A percentile compares a stretch with the other conserved stretches of the same genome.
These are phyloP conservation scores for Colletotrichum camelliae DNA, from an alignment of 2,329 filamentous ascomycete genomes.

Conservation along the genomic window DNA sequence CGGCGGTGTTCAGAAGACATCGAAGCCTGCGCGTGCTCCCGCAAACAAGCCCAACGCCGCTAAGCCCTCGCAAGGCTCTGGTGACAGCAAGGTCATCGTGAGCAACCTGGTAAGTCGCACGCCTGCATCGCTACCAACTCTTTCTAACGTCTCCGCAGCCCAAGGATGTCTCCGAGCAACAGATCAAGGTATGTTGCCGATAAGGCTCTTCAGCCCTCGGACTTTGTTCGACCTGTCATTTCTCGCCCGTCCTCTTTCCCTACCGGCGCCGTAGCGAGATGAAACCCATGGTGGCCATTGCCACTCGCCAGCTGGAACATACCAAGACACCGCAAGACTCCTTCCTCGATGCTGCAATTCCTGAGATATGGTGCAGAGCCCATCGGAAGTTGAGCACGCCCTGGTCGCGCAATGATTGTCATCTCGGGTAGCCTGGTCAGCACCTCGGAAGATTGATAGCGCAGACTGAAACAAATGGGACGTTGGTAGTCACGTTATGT, in stretches of 20 bases:
- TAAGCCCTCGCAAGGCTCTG: slow-evolving; percentile 64
- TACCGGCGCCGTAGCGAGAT: slow-evolving; percentile 27
- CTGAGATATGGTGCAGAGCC: slow-evolving; percentile 33
- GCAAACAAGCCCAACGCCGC: slow-evolving; percentile 67
- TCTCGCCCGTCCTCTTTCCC: slow-evolving; percentile 42
- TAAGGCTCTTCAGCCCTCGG: slow-evolving; percentile 73
- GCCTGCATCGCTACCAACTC: not conserved
- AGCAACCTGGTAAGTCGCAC: slow-evolving; percentile 85
- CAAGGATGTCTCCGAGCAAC: slow-evolving; percentile 92
- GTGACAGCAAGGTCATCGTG: slow-evolving; percentile 96
- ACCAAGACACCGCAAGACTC: slow-evolving; percentile 29
- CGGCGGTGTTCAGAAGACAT: slow-evolving; percentile 85
- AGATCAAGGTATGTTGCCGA: slow-evolving; percentile 99
- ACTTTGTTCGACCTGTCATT: slow-evolving; percentile 70
- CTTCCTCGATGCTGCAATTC: slow-evolving; percentile 31
- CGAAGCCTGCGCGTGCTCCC: slow-evolving; percentile 64
- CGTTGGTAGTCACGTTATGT: slow-evolving; percentile 24
- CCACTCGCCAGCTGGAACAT: slow-evolving; percentile 10
- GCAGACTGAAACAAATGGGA: slow-evolving; percentile 26
- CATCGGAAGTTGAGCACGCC: slow-evolving; percentile 65
- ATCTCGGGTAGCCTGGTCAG: slow-evolving; percentile 60
- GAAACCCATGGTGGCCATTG: slow-evolving; percentile 12
- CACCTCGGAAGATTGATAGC: slow-evolving; percentile 36
- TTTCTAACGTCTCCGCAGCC: slow-evolving; percentile 69
- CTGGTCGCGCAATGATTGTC: slow-evolving; percentile 52